Conservation (phyloP, 2,329 filamentous ascomycete genomes). For the Diaporthe batatas region DNA sequence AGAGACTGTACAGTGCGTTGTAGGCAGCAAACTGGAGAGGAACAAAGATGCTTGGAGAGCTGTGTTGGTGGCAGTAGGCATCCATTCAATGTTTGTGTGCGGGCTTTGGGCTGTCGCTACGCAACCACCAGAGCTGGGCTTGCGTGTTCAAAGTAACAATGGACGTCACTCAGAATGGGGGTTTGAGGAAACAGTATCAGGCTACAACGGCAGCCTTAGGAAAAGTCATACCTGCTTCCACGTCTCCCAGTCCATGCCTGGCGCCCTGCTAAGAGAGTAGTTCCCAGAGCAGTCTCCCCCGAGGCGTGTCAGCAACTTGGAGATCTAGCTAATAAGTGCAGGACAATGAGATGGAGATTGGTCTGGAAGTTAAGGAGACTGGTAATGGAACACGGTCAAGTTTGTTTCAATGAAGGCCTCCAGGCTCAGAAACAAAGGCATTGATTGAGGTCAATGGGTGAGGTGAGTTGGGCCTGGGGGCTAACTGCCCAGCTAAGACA, state of each 20-base stretch:
- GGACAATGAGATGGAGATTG: too few species aligned
- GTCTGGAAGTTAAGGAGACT: not conserved
- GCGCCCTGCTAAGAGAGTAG: too few species aligned
- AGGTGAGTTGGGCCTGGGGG: not conserved
- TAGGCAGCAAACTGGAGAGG: not conserved
- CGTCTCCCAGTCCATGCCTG: not conserved
- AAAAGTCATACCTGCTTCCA: conserved; percentile 6
- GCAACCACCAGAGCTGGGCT: not conserved
- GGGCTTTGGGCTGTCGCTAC: not conserved
- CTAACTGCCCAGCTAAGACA: conserved; percentile 7
- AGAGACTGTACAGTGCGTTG: not conserved
- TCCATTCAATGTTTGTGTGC: not conserved
- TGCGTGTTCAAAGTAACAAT: not conserved
- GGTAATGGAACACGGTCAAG: not conserved
- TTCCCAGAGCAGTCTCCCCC: too few species aligned
- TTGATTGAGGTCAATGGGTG: not conserved
- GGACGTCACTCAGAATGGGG: not conserved
- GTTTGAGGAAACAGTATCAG: not conserved
- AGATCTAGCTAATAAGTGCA: not conserved
- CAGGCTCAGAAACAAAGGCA: not conserved
- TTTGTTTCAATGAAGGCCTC: not conserved
- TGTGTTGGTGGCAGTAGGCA: not conserved
- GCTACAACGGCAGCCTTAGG: not conserved
- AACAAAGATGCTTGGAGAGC: not conserved
- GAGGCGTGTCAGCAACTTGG: not conserved